Base-by-base conservation (phyloP, 139 green algal species). In the Chlorella vulgaris region DNA sequence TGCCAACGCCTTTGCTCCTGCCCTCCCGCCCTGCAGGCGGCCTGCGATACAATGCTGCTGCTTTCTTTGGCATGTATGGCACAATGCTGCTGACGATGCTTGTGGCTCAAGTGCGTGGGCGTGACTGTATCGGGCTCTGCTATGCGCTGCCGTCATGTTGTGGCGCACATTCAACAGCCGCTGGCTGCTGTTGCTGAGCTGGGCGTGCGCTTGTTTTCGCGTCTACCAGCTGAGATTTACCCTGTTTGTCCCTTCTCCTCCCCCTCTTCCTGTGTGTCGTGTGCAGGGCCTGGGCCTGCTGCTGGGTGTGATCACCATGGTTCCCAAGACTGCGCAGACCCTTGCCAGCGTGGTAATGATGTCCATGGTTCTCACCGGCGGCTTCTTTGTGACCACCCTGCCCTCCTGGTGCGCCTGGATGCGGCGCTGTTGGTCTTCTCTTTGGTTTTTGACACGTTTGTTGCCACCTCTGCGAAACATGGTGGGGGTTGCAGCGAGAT, bases 291-390 rank as follows among this genome's bases (percentile, higher is more conserved):
- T 90, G 40, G 93, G 93, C 3, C 85, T 96, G 75, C 75, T 96
- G 40, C 84, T 97, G 51, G 93, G 93, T 10, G 89, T 88, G 13
- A 89, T 87, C 4, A 84, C 94, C 66, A 92, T 89, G 77, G 89
- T 94, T 76, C 79, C 84, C 19, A 92, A 93, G 76, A 90, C 53
- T 0, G 91, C 91, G 1, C 91, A 95, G 79, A 89, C 91, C 19
- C 60, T 94, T 19, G 83, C 91, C 13, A 90, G 86, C 26, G 83
- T 97, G 28, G 51, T 93, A n/a, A 94, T 94, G 85, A 77, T 96
- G 24, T 76, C 80, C 15, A 83, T 86, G 68, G 71, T 82, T 43
- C 76, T 82, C 5, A 82, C 76, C 2, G 83, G 76, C 61, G 87
- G 89, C 24, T 93, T 86, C 74, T 92, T 88, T 40, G 76, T 90